Evolutionary conservation across 495 filamentous ascomycete species (phyloP).

Genomic region (Penicillium paradoxum): DNA sequence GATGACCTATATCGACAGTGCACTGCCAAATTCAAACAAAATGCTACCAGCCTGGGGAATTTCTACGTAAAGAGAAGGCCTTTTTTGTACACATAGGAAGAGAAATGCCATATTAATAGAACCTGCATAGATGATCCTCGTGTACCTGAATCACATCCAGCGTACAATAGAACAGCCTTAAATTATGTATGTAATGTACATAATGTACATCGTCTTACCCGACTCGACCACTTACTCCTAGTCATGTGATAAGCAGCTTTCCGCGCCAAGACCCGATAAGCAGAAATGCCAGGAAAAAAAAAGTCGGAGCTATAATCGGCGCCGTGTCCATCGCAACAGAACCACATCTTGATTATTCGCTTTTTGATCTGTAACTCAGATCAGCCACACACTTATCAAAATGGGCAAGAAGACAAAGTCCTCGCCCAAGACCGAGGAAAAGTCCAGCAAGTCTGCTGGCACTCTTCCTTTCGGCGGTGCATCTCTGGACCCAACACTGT

Average conservation of each 20-base stretch:
- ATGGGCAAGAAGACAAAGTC: slow-evolving; percentile 45
- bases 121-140: not conserved
- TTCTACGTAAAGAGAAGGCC: not conserved
- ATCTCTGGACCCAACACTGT: slow-evolving; percentile 66
- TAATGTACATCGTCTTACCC: not conserved
- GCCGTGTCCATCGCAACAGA: slow-evolving; percentile 8
- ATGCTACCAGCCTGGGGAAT: not conserved
- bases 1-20: not conserved
- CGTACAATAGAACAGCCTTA: not conserved
- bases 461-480: slow-evolving; percentile 34
- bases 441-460: slow-evolving; percentile 11
- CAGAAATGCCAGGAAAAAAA: slow-evolving; percentile 24
- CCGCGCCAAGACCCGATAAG: slow-evolving; percentile 31
- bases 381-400: slow-evolving; percentile 4
- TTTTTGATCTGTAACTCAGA: not conserved
- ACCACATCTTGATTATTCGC: not conserved
- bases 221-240: not conserved
- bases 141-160: not conserved
- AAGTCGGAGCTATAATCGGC: slow-evolving; percentile 22
- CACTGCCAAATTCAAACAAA: not conserved
- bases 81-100: not conserved
- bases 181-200: not conserved
- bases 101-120: not conserved
- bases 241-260: slow-evolving; percentile 23
- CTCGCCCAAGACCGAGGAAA: slow-evolving; percentile 21